Base-by-base conservation (phyloP, 345 rosid species). In the Lepidium africanum region DNA sequence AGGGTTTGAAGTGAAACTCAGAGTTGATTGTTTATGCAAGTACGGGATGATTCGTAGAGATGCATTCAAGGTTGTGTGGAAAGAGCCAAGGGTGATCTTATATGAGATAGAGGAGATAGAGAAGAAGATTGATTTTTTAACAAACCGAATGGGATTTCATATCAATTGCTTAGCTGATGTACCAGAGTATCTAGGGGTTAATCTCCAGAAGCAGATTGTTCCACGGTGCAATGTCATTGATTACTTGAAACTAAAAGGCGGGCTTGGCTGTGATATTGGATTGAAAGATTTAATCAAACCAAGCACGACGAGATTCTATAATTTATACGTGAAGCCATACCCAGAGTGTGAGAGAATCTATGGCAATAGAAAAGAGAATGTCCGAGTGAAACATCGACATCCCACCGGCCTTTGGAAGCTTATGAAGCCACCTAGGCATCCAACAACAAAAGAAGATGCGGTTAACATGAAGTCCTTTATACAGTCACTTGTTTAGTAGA, bases 251-350 rank as follows among this genome's bases (percentile, higher is more conserved):
- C 80, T 81, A 0, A 77, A 65, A 52, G 96, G 92, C 5, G 91
- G 87, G 45, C 81, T 89, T 33, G 96, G 85, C 9, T 82, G 72
- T 72, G 86, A 88, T 60, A 71, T 92, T 16, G 82, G 82, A 32
- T 83, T 92, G 81, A 81, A 77, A 71, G 85, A 75, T 61, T 79
- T 92, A 83, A 80, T 87, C 9, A 87, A 79, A 78, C 82, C 81
- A 39, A 92, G 90, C 39, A 87, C 77, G 84, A 86, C 76, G 16
- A 87, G 85, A 48, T 89, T 92, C 69, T 86, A 92, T 59, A 92
- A 87, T 72, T 49, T 86, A 5, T 87, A 86, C 63, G 95, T 89
- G 59, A 92, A 87, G 80, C 98, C 98, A 15, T 89, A 89, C 67
- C 95, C 96, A 6, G 98, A 83, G 54, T 92, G 98, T 16, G 87